Percentiles rank a stretch among this genome's conserved stretches.
Conservation (phyloP, 179 eudicot species). For the Silene noctiflora region DNA sequence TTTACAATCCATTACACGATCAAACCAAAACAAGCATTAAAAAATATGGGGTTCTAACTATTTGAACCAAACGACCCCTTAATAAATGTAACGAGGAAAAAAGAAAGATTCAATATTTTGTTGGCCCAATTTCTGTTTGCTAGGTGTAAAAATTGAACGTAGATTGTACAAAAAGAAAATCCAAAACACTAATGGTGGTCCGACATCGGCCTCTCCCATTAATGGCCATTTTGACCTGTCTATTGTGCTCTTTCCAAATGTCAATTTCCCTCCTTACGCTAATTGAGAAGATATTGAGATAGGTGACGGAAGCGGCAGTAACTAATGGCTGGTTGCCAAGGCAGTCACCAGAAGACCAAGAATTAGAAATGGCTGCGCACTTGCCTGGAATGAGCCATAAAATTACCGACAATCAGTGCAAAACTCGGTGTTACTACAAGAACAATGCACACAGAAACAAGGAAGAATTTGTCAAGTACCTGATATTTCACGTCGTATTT, state of each 20-base stretch:
- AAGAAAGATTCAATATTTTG: too few relatives aligned
- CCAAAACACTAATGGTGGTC: background rate
- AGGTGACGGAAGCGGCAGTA: background rate
- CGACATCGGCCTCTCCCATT: background rate
- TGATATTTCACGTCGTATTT: constrained; percentile 95
- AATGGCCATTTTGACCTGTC: background rate
- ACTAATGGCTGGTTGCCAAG: constrained; percentile 58
- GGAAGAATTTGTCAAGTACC: constrained; percentile 37
- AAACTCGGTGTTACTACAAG: background rate
- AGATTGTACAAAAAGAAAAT: background rate
- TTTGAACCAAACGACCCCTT: too few relatives aligned
- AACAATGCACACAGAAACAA: background rate
- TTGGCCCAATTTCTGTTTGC: too few relatives aligned
- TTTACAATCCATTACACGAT: too few relatives aligned
- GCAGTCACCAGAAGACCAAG: constrained; percentile 89
- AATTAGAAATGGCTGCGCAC: constrained; percentile 88
- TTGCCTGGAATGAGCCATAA: constrained; percentile 51
- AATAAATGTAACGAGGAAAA: too few relatives aligned
- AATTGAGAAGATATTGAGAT: background rate
- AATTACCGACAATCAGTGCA: background rate
- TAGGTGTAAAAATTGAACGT: background rate
- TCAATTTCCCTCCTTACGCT: background rate
- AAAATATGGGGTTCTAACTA: too few relatives aligned
- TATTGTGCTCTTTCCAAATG: background rate
- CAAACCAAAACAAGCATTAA: too few relatives aligned